These are phyloP conservation scores for Nicotiana paniculata DNA, from an alignment of 257 asterid genomes.

Conservation along the genomic window DNA sequence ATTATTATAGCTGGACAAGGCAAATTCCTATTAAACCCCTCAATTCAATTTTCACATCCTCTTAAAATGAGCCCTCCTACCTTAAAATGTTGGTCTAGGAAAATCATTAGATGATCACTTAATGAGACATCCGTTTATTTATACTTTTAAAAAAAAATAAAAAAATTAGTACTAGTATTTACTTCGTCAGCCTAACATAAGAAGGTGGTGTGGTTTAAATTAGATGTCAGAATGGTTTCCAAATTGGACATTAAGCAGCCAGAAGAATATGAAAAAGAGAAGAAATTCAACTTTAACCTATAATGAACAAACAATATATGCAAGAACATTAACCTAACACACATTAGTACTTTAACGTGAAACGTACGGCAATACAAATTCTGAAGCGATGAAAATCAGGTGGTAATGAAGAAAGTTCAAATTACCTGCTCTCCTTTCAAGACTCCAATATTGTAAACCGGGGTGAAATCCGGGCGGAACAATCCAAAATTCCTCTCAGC, in stretches of 20 bases:
- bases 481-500: conserved; percentile 84
- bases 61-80: neutral
- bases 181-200: too few species aligned
- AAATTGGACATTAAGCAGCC: too few species aligned
- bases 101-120: neutral
- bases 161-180: neutral
- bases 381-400: neutral
- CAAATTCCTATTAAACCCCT: neutral
- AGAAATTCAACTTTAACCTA: neutral
- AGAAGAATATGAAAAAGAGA: neutral
- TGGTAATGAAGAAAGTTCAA: neutral
- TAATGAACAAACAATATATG: neutral
- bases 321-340: neutral
- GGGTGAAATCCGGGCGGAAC: conserved; percentile 62
- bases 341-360: neutral
- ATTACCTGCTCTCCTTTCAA: conserved; percentile 32
- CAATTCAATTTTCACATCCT: too few species aligned
- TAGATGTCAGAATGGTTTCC: too few species aligned
- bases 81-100: neutral
- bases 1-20: neutral
- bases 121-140: neutral
- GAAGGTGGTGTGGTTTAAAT: too few species aligned
- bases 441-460: conserved; percentile 63
- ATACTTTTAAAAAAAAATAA: neutral
- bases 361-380: too few species aligned